Conservation (phyloP, 495 filamentous ascomycete species). For the Hypoxylon perforatum region DNA sequence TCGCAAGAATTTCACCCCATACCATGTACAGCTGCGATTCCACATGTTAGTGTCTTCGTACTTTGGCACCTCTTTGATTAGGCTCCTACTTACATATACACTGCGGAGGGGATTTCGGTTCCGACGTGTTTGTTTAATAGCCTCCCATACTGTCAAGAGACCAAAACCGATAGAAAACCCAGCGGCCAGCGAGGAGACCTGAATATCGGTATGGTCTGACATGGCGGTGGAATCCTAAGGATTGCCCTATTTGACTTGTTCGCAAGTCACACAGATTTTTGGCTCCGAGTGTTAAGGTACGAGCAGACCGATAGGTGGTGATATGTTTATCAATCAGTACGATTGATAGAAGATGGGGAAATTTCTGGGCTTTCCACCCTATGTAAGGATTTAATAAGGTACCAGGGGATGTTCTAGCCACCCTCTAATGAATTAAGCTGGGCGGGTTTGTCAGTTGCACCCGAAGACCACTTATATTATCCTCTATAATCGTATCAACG, state of each 20-base stretch:
- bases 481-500: background rate
- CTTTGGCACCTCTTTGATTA: background rate
- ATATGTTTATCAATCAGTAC: background rate
- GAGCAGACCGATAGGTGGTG: background rate
- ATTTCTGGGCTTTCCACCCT: background rate
- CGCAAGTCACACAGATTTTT: background rate
- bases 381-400: background rate
- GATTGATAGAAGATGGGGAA: background rate
- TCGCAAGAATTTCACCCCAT: slow-evolving; percentile 56
- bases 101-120: slow-evolving; percentile 46
- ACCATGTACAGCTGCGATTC: slow-evolving; percentile 53
- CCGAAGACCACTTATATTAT: background rate
- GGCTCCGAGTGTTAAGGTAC: background rate
- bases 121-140: slow-evolving; percentile 47
- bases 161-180: slow-evolving; percentile 58
- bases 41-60: slow-evolving; percentile 15
- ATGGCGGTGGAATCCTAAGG: background rate
- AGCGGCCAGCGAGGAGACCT: slow-evolving; percentile 50
- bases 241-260: background rate
- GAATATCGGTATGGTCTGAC: slow-evolving; percentile 6
- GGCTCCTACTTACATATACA: slow-evolving; percentile 26
- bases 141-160: slow-evolving; percentile 53
- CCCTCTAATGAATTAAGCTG: background rate
- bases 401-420: background rate
- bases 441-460: background rate